Conservation (phyloP, 495 filamentous ascomycete species). For the Penicillium manginii region DNA sequence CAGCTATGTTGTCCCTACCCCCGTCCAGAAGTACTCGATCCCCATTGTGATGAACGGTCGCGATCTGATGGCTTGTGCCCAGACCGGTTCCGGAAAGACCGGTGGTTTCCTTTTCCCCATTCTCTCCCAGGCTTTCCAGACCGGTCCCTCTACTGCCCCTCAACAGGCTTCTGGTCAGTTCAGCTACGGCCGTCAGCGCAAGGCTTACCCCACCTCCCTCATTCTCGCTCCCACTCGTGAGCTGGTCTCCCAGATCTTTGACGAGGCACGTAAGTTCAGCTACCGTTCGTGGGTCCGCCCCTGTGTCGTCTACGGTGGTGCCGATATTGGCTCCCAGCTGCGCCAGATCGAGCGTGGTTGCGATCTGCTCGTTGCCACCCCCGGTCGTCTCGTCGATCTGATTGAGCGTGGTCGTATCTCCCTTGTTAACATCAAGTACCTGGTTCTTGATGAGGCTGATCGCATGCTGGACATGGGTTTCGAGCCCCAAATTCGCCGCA, state of each 20-base stretch:
- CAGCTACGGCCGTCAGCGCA: conserved; percentile 83
- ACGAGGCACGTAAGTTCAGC: conserved; percentile 95
- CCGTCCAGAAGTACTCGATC: conserved; percentile 97
- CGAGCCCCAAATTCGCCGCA: conserved; percentile 98
- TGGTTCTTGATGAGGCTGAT: conserved; percentile 99
- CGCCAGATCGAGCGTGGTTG: conserved; percentile 97
- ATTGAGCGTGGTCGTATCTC: conserved; percentile 99
- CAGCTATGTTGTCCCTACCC: conserved; percentile 91
- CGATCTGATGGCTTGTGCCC: conserved; percentile 98
- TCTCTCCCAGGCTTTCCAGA: conserved; percentile 90
- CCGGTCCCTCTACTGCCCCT: conserved; percentile 75
- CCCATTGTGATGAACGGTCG: conserved; percentile 96
- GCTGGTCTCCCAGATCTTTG: conserved; percentile 97
- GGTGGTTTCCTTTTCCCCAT: conserved; percentile 99
- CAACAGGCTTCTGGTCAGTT: conserved; percentile 59
- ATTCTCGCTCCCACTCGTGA: conserved; percentile 97
- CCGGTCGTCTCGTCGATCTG: conserved; percentile 94
- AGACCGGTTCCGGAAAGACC: conserved; percentile 99
- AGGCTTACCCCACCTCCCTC: conserved; percentile 93
- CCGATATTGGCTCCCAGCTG: conserved; percentile 95
- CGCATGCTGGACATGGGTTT: conserved; percentile 99
- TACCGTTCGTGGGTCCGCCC: conserved; percentile 99
- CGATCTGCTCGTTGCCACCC: conserved; percentile 95
- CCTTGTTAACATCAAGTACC: conserved; percentile 94
- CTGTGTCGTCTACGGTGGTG: conserved; percentile 98